phyloP scores from a whole-genome alignment of 345 rosid genomes.

The Linum lewisii region DNA sequence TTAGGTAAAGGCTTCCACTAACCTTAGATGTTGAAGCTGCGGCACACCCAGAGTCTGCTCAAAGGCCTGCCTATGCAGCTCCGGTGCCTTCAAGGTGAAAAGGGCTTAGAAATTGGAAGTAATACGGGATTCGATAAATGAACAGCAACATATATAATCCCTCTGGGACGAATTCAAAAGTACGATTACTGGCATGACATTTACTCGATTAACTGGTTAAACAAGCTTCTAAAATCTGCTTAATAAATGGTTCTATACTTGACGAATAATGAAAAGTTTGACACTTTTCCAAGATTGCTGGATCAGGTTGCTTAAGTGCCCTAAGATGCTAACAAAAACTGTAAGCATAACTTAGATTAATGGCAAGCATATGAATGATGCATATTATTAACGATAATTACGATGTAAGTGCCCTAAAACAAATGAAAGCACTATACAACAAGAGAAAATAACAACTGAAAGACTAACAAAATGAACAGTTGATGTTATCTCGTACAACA shows the following conservation, averaged over 20 bases:
- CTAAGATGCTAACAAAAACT: no score
- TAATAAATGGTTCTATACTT: neutral
- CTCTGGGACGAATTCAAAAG: neutral
- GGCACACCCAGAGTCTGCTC: slow-evolving; percentile 15
- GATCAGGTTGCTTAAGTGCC: no score
- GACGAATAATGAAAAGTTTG: no score
- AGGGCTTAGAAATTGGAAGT: neutral
- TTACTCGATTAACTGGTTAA: neutral
- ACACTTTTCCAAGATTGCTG: no score
- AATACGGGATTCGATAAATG: no score
- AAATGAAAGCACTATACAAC: no score
- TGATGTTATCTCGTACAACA: neutral
- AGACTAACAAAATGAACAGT: no score
- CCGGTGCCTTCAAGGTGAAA: slow-evolving; percentile 20
- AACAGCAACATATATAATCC: neutral
- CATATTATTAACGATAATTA: no score
- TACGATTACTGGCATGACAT: neutral
- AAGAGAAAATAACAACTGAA: no score
- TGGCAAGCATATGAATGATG: no score
- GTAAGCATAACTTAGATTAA: no score
- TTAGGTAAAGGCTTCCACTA: neutral
- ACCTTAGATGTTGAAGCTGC: slow-evolving; percentile 20
- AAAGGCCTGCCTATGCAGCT: slow-evolving; percentile 18
- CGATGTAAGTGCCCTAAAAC: no score
- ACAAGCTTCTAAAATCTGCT: neutral